phyloP scores from a whole-genome alignment of 371 early-diverging fungal genomes.

The Cokeromyces recurvatus region DNA sequence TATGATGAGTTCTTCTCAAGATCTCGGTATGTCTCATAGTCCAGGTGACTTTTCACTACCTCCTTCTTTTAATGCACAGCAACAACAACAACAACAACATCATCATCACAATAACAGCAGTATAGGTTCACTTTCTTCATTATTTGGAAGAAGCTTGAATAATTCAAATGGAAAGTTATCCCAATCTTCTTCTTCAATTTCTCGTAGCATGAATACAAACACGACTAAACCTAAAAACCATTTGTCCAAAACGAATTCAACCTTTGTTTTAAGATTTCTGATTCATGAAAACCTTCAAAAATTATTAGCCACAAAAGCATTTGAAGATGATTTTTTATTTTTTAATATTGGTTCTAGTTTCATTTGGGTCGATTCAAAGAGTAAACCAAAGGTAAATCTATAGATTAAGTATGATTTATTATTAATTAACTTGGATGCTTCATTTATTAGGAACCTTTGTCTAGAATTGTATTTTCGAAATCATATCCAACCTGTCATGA shows the following conservation, averaged over 20 bases:
- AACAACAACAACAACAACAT: background rate
- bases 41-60: background rate
- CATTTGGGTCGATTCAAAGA: slow-evolving; percentile 64
- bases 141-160: slow-evolving; percentile 17
- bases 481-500: slow-evolving; percentile 86
- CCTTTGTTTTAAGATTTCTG: slow-evolving; percentile 75
- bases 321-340: slow-evolving; percentile 35
- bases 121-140: slow-evolving; percentile 25
- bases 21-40: slow-evolving; percentile 4
- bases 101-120: slow-evolving; percentile 12
- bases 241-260: slow-evolving; percentile 60
- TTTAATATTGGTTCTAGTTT: slow-evolving; percentile 70
- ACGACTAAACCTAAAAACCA: slow-evolving; percentile 56
- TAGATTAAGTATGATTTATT: background rate
- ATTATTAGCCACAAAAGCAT: slow-evolving; percentile 56
- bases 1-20: slow-evolving; percentile 12
- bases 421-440: too few species aligned
- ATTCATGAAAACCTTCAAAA: slow-evolving; percentile 76
- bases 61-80: background rate
- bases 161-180: background rate
- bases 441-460: slow-evolving; percentile 64
- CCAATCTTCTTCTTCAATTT: slow-evolving; percentile 17
- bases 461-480: slow-evolving; percentile 73
- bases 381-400: slow-evolving; percentile 48
- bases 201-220: slow-evolving; percentile 4